Conservation (phyloP, 2,329 filamentous ascomycete genomes). For the Aspergillus sojae region DNA sequence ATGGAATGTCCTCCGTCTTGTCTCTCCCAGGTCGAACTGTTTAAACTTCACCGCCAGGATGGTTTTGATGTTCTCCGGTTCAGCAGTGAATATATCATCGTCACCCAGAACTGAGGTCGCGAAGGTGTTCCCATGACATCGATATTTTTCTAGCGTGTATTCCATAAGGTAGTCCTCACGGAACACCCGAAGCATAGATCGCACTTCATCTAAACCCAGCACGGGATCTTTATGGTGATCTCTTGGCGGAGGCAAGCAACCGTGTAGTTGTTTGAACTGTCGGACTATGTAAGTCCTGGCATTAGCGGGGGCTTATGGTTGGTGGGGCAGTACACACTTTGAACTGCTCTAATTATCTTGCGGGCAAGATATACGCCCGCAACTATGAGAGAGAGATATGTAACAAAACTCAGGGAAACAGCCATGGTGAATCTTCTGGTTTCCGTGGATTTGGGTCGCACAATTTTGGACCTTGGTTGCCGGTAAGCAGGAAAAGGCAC, state of each 20-base stretch:
- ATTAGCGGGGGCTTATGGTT: background rate
- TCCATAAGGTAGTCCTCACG: background rate
- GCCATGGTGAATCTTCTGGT: background rate
- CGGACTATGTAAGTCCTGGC: background rate
- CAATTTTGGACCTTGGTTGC: too few relatives aligned
- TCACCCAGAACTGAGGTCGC: background rate
- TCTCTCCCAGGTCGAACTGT: slow-evolving; percentile 12
- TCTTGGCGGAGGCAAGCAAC: background rate
- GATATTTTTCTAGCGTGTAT: background rate
- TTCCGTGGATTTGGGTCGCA: too few relatives aligned
- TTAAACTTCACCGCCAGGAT: slow-evolving; percentile 18
- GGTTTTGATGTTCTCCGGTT: slow-evolving; percentile 18
- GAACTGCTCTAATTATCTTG: background rate
- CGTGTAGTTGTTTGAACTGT: background rate
- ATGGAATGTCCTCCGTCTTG: slow-evolving; percentile 7
- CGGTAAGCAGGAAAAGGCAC: too few relatives aligned
- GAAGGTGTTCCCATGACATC: background rate
- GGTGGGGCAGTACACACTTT: background rate
- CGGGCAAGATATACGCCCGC: background rate
- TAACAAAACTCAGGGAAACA: background rate
- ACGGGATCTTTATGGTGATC: background rate
- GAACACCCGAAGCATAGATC: background rate
- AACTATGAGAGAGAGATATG: background rate
- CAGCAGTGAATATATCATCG: background rate
- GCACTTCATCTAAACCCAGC: background rate